A percentile compares a stretch with the other conserved stretches of the same genome.
phyloP scores from a whole-genome alignment of 2,329 filamentous ascomycete genomes.

The Trichoderma simmonsii region DNA sequence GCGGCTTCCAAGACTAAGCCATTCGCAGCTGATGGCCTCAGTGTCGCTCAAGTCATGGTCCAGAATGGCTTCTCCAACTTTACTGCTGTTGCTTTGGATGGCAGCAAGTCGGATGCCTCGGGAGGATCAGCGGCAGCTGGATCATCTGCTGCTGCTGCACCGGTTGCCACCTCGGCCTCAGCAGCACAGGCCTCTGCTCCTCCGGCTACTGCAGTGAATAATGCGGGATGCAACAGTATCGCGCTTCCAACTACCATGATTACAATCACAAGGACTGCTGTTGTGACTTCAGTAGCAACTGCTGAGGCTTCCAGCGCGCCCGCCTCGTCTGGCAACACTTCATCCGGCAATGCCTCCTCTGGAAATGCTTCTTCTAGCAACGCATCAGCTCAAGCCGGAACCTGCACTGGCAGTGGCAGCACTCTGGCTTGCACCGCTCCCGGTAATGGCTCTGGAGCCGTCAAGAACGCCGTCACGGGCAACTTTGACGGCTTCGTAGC shows the following conservation, averaged over 20 bases:
- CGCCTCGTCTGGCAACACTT: neutral
- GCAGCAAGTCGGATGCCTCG: neutral
- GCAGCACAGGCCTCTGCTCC: neutral
- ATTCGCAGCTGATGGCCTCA: neutral
- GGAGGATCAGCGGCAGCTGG: neutral
- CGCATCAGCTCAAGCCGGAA: neutral
- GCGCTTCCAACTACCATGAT: conserved; percentile 1
- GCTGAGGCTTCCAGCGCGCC: neutral
- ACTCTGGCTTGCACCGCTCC: neutral
- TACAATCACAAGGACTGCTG: neutral
- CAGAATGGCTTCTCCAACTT: conserved; percentile 11
- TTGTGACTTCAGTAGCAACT: neutral
- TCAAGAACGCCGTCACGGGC: conserved; percentile 6
- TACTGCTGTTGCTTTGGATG: neutral
- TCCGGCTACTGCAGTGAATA: neutral
- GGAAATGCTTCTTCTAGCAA: neutral
- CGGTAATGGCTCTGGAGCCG: neutral
- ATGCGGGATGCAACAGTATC: neutral
- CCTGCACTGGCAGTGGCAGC: neutral
- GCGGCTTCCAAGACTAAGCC: neutral
- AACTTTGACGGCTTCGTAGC: conserved; percentile 8
- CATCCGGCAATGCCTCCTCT: neutral
- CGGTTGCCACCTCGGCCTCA: neutral
- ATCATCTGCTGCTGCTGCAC: neutral
- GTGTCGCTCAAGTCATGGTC: conserved; percentile 6